Evolutionary conservation across 1,139 yeast genomes (phyloP).

Genomic region (Diutina neorugosa): DNA sequence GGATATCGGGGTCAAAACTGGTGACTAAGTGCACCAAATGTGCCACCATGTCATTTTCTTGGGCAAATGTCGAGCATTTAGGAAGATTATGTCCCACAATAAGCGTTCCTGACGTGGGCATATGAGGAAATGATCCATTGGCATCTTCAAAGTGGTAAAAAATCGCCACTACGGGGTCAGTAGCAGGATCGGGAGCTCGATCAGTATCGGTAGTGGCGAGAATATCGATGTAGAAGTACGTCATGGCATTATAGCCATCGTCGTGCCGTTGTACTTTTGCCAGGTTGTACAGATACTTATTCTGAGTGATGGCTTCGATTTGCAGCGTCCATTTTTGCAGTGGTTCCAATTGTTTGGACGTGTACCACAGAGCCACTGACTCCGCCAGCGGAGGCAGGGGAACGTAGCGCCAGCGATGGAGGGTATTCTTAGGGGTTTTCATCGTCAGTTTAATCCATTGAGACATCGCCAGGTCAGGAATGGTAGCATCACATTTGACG

Average conservation of each 20-base stretch:
- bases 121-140: slow-evolving; percentile 12
- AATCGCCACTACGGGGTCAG: slow-evolving; percentile 46
- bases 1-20: slow-evolving; percentile 70
- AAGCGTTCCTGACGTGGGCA: not conserved
- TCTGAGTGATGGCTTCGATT: slow-evolving; percentile 8
- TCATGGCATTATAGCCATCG: slow-evolving; percentile 34
- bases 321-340: not conserved
- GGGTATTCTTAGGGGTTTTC: not conserved
- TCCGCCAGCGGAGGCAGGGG: not conserved
- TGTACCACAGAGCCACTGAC: not conserved
- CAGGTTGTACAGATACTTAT: slow-evolving; percentile 21
- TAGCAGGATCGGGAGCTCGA: slow-evolving; percentile 52
- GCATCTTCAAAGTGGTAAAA: slow-evolving; percentile 52
- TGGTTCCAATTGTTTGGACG: not conserved
- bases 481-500: not conserved
- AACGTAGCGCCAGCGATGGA: not conserved
- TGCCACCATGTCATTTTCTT: slow-evolving; percentile 46
- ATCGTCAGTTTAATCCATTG: not conserved
- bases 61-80: slow-evolving; percentile 16
- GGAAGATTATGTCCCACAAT: not conserved
- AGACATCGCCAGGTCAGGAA: not conserved
- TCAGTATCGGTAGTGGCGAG: slow-evolving; percentile 42
- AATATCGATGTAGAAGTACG: slow-evolving; percentile 51
- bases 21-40: slow-evolving; percentile 41
- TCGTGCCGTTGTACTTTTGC: slow-evolving; percentile 27